Percentiles rank a stretch among this genome's conserved stretches.
Conservation (phyloP, 495 filamentous ascomycete species). For the Trichocladium antarcticum region DNA sequence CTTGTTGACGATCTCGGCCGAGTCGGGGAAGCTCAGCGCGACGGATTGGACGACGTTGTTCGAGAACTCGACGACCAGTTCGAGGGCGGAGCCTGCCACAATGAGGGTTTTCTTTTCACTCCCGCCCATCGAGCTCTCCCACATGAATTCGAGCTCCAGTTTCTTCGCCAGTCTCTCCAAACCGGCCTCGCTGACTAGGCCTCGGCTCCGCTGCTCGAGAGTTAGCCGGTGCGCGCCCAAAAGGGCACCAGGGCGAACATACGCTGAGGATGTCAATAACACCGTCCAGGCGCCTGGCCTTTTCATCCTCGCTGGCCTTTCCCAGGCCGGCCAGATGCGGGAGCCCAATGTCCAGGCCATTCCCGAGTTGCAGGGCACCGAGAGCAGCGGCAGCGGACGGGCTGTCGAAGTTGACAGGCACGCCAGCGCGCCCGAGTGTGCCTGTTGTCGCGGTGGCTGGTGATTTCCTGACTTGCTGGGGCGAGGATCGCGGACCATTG, state of each 20-base stretch:
- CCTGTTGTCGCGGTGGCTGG: conserved; percentile 31
- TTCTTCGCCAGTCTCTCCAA: conserved; percentile 64
- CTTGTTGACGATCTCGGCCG: conserved; percentile 37
- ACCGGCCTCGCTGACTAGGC: conserved; percentile 65
- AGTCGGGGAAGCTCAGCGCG: conserved; percentile 35
- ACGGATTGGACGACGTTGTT: conserved; percentile 42
- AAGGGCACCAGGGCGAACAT: not conserved
- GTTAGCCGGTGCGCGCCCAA: conserved; percentile 1
- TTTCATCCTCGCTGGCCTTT: conserved; percentile 47
- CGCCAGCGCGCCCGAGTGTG: conserved; percentile 28
- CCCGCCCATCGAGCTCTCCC: conserved; percentile 45
- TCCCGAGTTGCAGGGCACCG: conserved; percentile 31
- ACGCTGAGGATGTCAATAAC: conserved; percentile 37
- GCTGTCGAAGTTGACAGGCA: conserved; percentile 42
- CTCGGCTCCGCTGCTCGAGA: conserved; percentile 28
- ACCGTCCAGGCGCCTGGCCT: conserved; percentile 41
- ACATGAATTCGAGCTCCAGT: conserved; percentile 60
- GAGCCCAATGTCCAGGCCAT: conserved; percentile 32
- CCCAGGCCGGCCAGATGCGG: conserved; percentile 26
- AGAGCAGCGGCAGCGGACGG: conserved; percentile 42
- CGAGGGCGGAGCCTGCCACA: conserved; percentile 56
- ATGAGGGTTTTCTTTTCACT: conserved; percentile 46
- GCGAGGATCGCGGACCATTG: conserved; percentile 39
- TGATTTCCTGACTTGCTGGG: conserved; percentile 47
- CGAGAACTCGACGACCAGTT: conserved; percentile 43